These are phyloP conservation scores for Lepidopterella palustris DNA, from an alignment of 495 filamentous ascomycete genomes.

Conservation along the genomic window DNA sequence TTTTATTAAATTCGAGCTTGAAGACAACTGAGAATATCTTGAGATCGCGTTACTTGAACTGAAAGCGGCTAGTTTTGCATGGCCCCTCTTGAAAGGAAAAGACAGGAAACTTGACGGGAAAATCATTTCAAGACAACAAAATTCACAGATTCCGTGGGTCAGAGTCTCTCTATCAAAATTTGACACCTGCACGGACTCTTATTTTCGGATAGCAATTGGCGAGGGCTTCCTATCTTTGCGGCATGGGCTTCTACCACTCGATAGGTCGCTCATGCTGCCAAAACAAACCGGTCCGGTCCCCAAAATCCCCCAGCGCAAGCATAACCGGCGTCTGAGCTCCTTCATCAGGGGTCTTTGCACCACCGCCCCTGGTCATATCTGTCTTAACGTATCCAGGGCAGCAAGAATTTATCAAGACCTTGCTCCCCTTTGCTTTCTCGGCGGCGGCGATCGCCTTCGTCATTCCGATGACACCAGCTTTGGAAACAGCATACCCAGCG, in stretches of 20 bases:
- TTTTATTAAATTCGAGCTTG: no score
- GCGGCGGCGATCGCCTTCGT: conserved; percentile 40
- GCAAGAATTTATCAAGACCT: conserved; percentile 45
- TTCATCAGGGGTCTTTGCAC: conserved; percentile 36
- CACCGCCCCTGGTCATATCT: conserved; percentile 45
- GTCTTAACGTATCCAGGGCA: conserved; percentile 49
- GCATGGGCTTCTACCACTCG: conserved; percentile 36
- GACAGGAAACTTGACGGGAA: no score
- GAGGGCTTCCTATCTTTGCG: conserved; percentile 11
- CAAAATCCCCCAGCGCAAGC: conserved; percentile 45
- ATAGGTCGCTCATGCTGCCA: conserved; percentile 42
- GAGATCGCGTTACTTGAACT: no score
- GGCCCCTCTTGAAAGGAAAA: no score
- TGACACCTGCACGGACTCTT: no score
- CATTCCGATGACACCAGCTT: conserved; percentile 42
- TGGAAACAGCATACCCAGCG: conserved; percentile 43
- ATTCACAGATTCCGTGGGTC: no score
- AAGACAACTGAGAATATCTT: no score
- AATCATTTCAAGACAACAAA: no score
- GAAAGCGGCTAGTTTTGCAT: no score
- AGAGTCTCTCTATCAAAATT: no score
- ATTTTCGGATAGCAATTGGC: no score
- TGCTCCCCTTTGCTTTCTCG: conserved; percentile 31
- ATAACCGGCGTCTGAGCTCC: conserved; percentile 48
- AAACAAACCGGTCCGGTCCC: conserved; percentile 38